Percentiles rank a stretch among this genome's conserved stretches.
Evolutionary conservation across 176 grass and related monocot genomes (phyloP).

Genomic region (Luzula sylvatica): DNA sequence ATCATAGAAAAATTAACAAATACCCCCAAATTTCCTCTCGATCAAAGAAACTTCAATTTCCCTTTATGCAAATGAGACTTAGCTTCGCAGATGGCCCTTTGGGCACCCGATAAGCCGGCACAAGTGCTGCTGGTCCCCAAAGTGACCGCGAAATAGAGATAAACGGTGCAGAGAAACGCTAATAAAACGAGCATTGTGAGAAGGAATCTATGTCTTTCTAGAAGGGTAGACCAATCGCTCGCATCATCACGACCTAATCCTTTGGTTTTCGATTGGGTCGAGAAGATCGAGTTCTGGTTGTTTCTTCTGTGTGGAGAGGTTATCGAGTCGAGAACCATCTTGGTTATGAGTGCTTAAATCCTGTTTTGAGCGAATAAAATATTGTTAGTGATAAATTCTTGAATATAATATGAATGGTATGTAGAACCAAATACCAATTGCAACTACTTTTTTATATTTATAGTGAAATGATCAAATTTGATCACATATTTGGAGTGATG

Average conservation of each 20-base stretch:
- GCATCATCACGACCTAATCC: conserved; percentile 43
- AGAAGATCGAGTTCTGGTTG: conserved; percentile 57
- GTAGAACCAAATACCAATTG: too few species aligned
- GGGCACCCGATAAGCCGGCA: conserved; percentile 32
- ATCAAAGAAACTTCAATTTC: conserved; percentile 66
- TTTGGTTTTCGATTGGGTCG: conserved; percentile 40
- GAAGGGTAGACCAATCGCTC: conserved; percentile 55
- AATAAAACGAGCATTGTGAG: conserved; percentile 60
- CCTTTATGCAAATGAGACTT: conserved; percentile 50
- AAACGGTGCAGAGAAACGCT: conserved; percentile 80
- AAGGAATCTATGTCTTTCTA: conserved; percentile 84
- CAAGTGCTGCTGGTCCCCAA: conserved; percentile 47
- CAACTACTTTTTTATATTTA: too few species aligned
- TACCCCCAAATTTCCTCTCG: background rate
- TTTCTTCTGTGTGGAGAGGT: conserved; percentile 77
- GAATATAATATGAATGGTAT: background rate
- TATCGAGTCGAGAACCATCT: conserved; percentile 84
- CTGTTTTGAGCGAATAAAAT: conserved; percentile 6
- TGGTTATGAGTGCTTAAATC: background rate
- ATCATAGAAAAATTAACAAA: background rate
- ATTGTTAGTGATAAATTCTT: background rate
- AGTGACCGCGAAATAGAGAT: conserved; percentile 91
- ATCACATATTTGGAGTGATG: background rate
- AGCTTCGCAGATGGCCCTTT: conserved; percentile 46
- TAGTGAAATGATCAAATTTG: background rate